Evolutionary conservation across 2,329 filamentous ascomycete genomes (phyloP).

Genomic region (Calonectria pteridis): DNA sequence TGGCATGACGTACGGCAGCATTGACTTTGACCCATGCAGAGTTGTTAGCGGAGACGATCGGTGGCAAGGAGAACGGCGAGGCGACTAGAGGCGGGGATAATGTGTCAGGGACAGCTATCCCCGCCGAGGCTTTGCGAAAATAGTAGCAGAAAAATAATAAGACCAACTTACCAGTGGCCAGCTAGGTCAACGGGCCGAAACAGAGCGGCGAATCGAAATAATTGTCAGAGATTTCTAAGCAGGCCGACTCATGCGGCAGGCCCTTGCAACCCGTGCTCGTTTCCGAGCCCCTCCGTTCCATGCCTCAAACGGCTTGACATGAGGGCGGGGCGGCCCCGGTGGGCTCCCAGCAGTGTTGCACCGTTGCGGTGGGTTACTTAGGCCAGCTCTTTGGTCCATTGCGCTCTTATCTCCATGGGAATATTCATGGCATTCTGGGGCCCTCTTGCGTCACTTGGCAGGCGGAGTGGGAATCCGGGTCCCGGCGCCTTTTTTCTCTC

Average conservation of each 20-base stretch:
- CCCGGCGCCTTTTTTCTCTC: constrained; percentile 3
- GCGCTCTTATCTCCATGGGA: constrained; percentile 5
- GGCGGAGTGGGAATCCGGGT: constrained; percentile 22
- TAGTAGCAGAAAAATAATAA: background rate
- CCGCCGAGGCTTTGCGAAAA: background rate
- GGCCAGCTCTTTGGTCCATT: background rate
- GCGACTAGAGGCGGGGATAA: background rate
- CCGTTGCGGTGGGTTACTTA: background rate
- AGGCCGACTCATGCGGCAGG: background rate
- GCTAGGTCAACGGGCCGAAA: background rate
- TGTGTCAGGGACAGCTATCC: background rate
- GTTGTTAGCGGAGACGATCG: background rate
- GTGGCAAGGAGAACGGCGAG: background rate
- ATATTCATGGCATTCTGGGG: constrained; percentile 10
- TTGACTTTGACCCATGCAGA: background rate
- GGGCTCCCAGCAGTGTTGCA: background rate
- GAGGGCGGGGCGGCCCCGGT: background rate
- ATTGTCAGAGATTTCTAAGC: constrained; percentile 28
- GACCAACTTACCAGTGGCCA: background rate
- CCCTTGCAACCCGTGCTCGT: background rate
- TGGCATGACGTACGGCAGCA: background rate
- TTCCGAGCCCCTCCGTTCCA: background rate
- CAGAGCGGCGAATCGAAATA: constrained; percentile 9
- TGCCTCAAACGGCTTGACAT: background rate
- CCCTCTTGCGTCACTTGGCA: constrained; percentile 37